Evolutionary conservation across 2,329 filamentous ascomycete genomes (phyloP), one percentile per base, ranked within the genome.

Genomic region (Aspergillus caelatus): DNA sequence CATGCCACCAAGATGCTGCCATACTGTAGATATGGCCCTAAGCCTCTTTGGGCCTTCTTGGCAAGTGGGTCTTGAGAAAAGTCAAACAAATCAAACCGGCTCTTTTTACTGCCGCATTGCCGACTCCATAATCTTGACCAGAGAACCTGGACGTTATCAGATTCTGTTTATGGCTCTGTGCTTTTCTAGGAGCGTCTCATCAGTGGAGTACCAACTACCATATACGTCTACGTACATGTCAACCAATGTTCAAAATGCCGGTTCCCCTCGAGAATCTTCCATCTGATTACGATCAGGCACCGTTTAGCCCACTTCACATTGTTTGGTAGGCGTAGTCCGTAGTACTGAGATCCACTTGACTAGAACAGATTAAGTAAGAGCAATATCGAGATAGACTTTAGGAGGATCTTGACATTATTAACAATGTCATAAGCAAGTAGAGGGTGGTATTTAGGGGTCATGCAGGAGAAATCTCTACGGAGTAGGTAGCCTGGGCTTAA

Each of bases 71-170:
- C 26, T 6, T 21, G 4, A 12, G 11, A 16, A 41, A 48, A 19
- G 28, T 52, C 48, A 52, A 52, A 52, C 46, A 50, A 50, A 50
- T 52, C 48, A 32, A 52, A 52, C 28, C 48, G 48, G 48, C 48
- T n/a, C 16, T 52, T 30, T 21, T n/a, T 32, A 19, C 26, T 52
- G 14, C 26, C 46, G 26, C 7, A 11, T 32, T 52, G 48, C 48
- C 48, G 48, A 34, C 28, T 23, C 21, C 21, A 19, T 43, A 8
- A 16, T 16, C 10, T 36, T 36, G 14, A 36, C 4, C 34, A 43
- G 19, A 43, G 19, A 43, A 43, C 41, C 43, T 46, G 43, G 43
- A 46, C 11, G 11, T 46, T 46, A 46, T 46, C 43, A 46, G 43
- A 46, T 46, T 46, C 43, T 26, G n/a, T 21, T 46, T 21, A 46